Percentiles rank a stretch among this genome's conserved stretches.
Conservation (phyloP, 805 yeast species). For the Blastobotrys robertii region DNA sequence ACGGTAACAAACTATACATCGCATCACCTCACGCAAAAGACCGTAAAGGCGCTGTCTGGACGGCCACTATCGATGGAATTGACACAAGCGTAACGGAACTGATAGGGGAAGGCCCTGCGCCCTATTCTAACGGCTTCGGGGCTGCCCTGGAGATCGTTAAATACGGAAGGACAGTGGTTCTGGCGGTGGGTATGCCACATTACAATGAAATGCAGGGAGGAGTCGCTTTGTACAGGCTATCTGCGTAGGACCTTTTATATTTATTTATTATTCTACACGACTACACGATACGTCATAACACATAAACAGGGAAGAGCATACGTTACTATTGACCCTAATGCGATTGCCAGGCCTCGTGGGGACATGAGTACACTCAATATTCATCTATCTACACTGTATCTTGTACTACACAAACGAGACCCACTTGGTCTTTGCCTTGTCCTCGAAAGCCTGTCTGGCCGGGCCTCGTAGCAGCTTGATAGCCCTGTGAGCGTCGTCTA, state of each 20-base stretch:
- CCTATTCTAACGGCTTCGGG: constrained; percentile 36
- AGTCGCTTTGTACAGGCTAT: no score
- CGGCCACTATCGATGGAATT: constrained; percentile 23
- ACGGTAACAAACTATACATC: constrained; percentile 24
- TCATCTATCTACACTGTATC: no score
- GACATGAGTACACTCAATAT: no score
- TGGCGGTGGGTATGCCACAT: constrained; percentile 22
- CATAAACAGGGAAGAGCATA: no score
- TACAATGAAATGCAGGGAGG: constrained; percentile 3
- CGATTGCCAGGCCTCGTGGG: no score
- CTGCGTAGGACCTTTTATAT: no score
- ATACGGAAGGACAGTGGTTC: constrained; percentile 2
- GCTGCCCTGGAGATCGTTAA: constrained; percentile 16
- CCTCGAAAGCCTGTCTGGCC: constrained; percentile 1
- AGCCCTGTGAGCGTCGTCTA: constrained; percentile 9
- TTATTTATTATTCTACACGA: no score
- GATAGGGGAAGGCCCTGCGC: constrained; percentile 17
- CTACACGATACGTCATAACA: no score
- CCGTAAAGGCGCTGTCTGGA: constrained; percentile 42
- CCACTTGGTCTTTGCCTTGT: no score
- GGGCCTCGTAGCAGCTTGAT: neutral
- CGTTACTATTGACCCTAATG: no score
- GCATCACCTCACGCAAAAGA: constrained; percentile 34
- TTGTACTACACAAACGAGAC: no score
- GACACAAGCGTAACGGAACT: constrained; percentile 14